phyloP scores from a whole-genome alignment of 2,329 filamentous ascomycete species.

The Scopulariopsis brevicaulis region DNA sequence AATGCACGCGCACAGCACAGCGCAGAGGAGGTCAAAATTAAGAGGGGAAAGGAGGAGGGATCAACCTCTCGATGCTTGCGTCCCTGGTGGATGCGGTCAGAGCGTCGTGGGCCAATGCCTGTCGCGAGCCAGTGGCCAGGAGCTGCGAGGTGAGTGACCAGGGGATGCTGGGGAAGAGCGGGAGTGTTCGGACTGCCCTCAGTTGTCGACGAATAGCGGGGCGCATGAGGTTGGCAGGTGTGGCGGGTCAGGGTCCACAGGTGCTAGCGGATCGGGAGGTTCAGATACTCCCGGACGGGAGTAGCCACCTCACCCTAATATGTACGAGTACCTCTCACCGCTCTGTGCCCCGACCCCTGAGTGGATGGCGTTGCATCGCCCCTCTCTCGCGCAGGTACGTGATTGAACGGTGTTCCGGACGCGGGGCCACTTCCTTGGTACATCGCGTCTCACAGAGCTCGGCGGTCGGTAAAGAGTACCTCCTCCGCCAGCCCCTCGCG shows the following conservation, averaged over 20 bases:
- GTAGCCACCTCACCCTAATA: neutral
- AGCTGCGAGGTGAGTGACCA: neutral
- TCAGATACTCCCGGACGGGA: neutral
- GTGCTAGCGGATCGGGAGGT: neutral
- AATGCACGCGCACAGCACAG: slow-evolving; percentile 5
- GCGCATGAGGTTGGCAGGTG: neutral
- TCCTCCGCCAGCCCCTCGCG: neutral
- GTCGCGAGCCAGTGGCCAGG: neutral
- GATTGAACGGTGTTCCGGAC: neutral
- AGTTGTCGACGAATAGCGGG: neutral
- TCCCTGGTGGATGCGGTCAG: neutral
- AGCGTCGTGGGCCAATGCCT: neutral
- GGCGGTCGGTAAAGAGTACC: neutral
- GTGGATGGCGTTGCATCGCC: neutral
- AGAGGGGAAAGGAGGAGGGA: neutral
- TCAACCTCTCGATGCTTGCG: neutral
- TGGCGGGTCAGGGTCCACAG: neutral
- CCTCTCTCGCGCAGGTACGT: neutral
- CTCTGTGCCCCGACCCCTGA: neutral
- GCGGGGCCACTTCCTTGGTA: neutral
- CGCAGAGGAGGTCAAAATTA: neutral
- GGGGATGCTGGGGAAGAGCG: neutral
- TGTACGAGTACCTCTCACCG: neutral
- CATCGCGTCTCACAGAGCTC: neutral
- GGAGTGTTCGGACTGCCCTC: neutral